Conservation (phyloP, 2,329 filamentous ascomycete genomes). For the Emericellopsis atlantica region DNA sequence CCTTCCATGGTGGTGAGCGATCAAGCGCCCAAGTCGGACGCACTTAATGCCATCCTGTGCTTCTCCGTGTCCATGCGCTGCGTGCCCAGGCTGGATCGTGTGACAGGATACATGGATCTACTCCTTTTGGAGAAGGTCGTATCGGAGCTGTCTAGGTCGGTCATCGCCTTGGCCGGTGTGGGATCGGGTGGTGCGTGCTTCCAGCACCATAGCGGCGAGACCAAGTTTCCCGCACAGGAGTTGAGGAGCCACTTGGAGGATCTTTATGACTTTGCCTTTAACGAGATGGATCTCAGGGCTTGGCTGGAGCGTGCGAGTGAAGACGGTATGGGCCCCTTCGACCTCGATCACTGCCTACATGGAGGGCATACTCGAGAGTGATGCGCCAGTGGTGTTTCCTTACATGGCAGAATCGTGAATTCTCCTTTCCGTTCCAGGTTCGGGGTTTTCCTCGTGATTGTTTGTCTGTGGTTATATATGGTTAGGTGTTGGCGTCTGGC, state of each 20-base stretch:
- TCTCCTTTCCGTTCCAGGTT: no score
- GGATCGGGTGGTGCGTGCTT: background rate
- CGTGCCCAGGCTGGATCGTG: background rate
- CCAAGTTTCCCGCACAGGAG: background rate
- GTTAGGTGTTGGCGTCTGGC: no score
- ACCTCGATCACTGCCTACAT: constrained; percentile 7
- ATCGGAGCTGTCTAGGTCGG: background rate
- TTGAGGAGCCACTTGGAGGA: background rate
- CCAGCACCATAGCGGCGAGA: background rate
- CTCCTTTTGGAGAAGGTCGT: background rate
- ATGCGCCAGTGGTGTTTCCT: constrained; percentile 5
- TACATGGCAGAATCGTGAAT: constrained; percentile 3
- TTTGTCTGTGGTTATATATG: no score
- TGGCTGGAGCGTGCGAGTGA: constrained; percentile 5
- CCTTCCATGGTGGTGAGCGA: no score
- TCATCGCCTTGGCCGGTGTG: background rate
- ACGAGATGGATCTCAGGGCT: background rate
- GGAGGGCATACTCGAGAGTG: constrained; percentile 5
- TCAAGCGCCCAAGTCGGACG: no score
- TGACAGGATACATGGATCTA: background rate
- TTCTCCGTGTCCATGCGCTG: no score
- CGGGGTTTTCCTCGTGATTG: no score
- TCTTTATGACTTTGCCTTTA: background rate
- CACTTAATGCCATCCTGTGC: no score
- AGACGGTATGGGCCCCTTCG: constrained; percentile 6